A percentile compares a stretch with the other conserved stretches of the same genome.
phyloP scores from a whole-genome alignment of 1,284 basidiomycete genomes.

The Ganoderma resinaceum region DNA sequence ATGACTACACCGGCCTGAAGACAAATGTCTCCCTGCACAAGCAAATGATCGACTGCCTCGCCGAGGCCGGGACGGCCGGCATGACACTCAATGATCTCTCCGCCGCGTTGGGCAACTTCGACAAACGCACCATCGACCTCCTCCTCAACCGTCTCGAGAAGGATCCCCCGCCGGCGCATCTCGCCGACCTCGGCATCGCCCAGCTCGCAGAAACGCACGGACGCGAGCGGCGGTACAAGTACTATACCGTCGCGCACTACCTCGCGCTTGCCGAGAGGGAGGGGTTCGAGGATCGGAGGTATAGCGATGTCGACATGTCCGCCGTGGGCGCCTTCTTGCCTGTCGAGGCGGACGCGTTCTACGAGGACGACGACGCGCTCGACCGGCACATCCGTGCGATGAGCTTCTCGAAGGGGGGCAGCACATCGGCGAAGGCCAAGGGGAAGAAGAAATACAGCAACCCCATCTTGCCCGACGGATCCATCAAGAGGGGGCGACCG shows the following conservation, averaged over 20 bases:
- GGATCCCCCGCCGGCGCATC: conserved; percentile 67
- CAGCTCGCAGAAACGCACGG: conserved; percentile 78
- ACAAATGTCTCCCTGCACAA: conserved; percentile 72
- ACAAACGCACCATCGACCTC: conserved; percentile 80
- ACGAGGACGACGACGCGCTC: conserved; percentile 51
- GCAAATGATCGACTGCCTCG: conserved; percentile 75
- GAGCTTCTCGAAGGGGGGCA: conserved; percentile 38
- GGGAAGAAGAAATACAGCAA: conserved; percentile 37
- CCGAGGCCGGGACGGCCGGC: conserved; percentile 68
- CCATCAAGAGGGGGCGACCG: conserved; percentile 39
- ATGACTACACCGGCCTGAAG: conserved; percentile 50
- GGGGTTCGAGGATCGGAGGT: conserved; percentile 58
- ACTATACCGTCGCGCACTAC: conserved; percentile 74
- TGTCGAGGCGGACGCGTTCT: conserved; percentile 57
- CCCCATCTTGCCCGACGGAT: conserved; percentile 36
- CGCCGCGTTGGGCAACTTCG: conserved; percentile 67
- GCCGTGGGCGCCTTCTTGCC: conserved; percentile 60
- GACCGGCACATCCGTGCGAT: conserved; percentile 56
- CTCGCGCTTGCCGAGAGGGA: conserved; percentile 61
- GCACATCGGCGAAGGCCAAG: conserved; percentile 22
- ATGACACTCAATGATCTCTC: conserved; percentile 78
- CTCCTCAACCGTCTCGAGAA: conserved; percentile 74
- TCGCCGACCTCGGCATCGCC: conserved; percentile 71
- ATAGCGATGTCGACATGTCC: conserved; percentile 53
- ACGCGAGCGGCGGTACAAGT: conserved; percentile 81